Evolutionary conservation across 352 stramenopile genomes (phyloP).

Genomic region (Phytophthora litchii): DNA sequence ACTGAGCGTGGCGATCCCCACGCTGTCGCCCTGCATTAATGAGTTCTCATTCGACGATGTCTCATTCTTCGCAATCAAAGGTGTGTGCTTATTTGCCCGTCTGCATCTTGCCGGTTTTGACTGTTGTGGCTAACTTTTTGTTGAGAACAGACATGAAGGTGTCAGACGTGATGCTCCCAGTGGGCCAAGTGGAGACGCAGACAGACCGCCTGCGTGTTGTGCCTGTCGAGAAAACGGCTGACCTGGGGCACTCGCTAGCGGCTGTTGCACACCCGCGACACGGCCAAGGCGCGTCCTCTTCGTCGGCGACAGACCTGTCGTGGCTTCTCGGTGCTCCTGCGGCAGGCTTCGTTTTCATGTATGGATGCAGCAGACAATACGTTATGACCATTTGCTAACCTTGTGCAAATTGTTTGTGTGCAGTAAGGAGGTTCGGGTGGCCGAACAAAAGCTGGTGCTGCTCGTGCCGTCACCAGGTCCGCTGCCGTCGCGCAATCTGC

Average conservation of each 20-base stretch:
- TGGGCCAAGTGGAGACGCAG: slow-evolving; percentile 77
- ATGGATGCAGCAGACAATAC: no score
- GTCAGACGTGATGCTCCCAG: slow-evolving; percentile 85
- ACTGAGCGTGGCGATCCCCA: slow-evolving; percentile 62
- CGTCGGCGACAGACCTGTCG: slow-evolving; percentile 52
- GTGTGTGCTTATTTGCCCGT: slow-evolving; percentile 24
- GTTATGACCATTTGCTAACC: slow-evolving; percentile 1
- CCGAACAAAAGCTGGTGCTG: slow-evolving; percentile 80
- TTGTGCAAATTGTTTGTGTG: slow-evolving; percentile 6
- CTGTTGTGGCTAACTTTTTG: slow-evolving; percentile 5
- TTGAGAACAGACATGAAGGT: slow-evolving; percentile 74
- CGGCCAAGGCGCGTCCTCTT: slow-evolving; percentile 44
- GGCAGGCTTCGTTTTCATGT: slow-evolving; percentile 88
- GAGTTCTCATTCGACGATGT: slow-evolving; percentile 83
- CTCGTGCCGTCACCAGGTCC: slow-evolving; percentile 83
- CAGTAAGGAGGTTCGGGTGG: slow-evolving; percentile 80
- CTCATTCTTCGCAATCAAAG: slow-evolving; percentile 78
- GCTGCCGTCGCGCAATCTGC: slow-evolving; percentile 77
- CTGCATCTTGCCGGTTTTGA: neutral
- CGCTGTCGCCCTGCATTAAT: slow-evolving; percentile 82
- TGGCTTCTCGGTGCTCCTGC: slow-evolving; percentile 67
- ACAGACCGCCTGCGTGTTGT: slow-evolving; percentile 73
- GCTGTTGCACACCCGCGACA: slow-evolving; percentile 64
- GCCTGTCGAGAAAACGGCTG: slow-evolving; percentile 71
- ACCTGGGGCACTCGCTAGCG: slow-evolving; percentile 76